A percentile compares a stretch with the other conserved stretches of the same genome.
Conservation (phyloP, 768 basidiomycete species). For the Pleurotus ostreatus region DNA sequence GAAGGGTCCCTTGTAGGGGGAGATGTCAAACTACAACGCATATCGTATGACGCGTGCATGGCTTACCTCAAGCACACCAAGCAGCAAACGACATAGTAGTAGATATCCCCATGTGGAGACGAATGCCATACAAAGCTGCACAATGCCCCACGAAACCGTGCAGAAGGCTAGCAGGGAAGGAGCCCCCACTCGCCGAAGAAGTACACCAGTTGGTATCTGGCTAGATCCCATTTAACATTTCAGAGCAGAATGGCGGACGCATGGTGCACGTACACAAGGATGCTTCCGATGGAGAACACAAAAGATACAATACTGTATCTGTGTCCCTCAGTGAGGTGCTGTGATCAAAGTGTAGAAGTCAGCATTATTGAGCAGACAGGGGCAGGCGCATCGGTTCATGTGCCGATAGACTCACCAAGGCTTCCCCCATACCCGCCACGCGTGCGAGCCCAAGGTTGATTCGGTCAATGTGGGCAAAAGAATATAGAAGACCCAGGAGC, state of each 20-base stretch:
- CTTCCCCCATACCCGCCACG: constrained; percentile 35
- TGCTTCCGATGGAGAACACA: constrained; percentile 45
- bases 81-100: constrained; percentile 33
- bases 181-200: constrained; percentile 39
- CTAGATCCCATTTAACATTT: constrained; percentile 17
- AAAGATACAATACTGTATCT: constrained; percentile 44
- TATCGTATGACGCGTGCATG: neutral
- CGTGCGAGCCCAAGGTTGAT: constrained; percentile 39
- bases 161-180: constrained; percentile 37
- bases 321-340: constrained; percentile 33
- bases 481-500: constrained; percentile 33
- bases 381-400: neutral
- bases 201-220: constrained; percentile 40
- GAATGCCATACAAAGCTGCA: constrained; percentile 45
- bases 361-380: constrained; percentile 3
- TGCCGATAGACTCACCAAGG: constrained; percentile 24
- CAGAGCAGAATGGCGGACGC: neutral
- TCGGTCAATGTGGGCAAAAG: constrained; percentile 36
- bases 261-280: constrained; percentile 33
- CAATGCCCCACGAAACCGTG: constrained; percentile 39
- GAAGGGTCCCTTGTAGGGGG: constrained; percentile 37
- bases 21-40: no score
- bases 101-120: constrained; percentile 37
- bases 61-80: constrained; percentile 40
- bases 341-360: neutral